Evolutionary conservation across 495 filamentous ascomycete genomes (phyloP).

Genomic region (Echria macrotheca): DNA sequence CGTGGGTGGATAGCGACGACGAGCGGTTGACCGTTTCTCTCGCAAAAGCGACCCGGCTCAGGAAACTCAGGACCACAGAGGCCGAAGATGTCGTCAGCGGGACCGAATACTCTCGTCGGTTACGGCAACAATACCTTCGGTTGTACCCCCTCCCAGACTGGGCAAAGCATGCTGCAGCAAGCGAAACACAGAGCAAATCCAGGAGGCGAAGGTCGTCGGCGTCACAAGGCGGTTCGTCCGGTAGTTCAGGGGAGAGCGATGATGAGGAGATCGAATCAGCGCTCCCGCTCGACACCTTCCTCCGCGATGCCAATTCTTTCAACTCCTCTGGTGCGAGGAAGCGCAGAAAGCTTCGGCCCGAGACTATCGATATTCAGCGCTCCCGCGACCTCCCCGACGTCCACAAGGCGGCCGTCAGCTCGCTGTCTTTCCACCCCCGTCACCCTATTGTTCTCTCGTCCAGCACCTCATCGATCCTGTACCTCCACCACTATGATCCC

Average conservation of each 20-base stretch:
- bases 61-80: constrained; percentile 75
- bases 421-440: constrained; percentile 81
- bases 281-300: constrained; percentile 72
- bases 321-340: constrained; percentile 37
- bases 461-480: constrained; percentile 75
- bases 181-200: constrained; percentile 40
- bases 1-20: constrained; percentile 96
- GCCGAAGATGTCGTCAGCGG: constrained; percentile 81
- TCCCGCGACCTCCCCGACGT: constrained; percentile 46
- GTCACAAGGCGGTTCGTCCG: constrained; percentile 37
- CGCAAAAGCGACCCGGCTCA: constrained; percentile 60
- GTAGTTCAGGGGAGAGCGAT: constrained; percentile 55
- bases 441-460: constrained; percentile 86
- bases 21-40: constrained; percentile 81
- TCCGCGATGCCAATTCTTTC: constrained; percentile 60
- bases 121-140: constrained; percentile 75
- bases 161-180: constrained; percentile 49
- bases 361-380: constrained; percentile 77
- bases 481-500: constrained; percentile 79
- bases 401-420: constrained; percentile 68
- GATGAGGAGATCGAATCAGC: constrained; percentile 58
- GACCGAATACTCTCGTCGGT: constrained; percentile 71
- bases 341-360: constrained; percentile 67
- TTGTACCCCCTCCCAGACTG: constrained; percentile 77
- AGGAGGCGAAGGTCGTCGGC: constrained; percentile 48